phyloP scores from a whole-genome alignment of 2,329 filamentous ascomycete species.

The Conoideocrella luteorostrata region DNA sequence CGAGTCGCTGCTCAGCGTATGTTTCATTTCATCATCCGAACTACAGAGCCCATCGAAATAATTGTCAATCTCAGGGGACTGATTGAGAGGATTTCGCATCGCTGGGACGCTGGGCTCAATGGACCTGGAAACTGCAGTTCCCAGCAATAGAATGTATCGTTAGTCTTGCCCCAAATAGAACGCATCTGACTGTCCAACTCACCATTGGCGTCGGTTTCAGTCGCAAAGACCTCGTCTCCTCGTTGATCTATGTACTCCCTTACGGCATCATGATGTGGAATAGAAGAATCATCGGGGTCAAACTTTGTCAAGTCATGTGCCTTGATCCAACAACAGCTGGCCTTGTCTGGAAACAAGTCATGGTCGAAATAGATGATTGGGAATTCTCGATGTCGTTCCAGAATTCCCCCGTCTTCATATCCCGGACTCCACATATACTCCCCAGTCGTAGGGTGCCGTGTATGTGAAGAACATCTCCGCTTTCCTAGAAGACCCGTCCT shows the following conservation, averaged over 20 bases:
- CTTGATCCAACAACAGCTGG: background rate
- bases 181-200: too few relatives aligned
- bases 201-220: too few relatives aligned
- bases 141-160: too few relatives aligned
- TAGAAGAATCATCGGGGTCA: background rate
- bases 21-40: background rate
- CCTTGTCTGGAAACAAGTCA: background rate
- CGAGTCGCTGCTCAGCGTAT: background rate
- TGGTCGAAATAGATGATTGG: background rate
- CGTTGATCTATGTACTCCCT: too few relatives aligned
- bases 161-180: too few relatives aligned
- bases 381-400: background rate
- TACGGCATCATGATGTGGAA: background rate
- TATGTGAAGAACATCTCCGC: background rate
- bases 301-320: background rate
- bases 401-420: background rate
- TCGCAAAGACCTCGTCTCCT: too few relatives aligned
- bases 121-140: background rate
- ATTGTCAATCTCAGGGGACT: background rate
- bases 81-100: background rate
- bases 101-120: background rate
- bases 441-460: background rate
- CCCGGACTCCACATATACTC: background rate
- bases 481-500: background rate
- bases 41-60: background rate